Base-by-base conservation (phyloP, 2,329 filamentous ascomycete genomes). In the Nothophoma quercina region DNA sequence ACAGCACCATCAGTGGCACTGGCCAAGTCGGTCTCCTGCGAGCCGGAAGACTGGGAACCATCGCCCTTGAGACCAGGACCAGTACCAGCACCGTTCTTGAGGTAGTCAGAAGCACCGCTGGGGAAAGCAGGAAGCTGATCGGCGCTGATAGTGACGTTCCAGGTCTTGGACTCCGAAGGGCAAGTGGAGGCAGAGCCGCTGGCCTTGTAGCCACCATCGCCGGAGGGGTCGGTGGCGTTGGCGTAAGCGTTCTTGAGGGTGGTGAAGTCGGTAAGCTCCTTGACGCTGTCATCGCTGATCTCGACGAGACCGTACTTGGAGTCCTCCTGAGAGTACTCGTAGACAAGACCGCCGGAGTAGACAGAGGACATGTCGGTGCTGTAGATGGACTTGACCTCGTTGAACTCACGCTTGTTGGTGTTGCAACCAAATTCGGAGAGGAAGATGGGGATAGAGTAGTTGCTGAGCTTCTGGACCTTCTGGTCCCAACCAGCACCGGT, bases 321-420 rank as follows among this genome's bases (percentile, higher is more conserved):
- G 7, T 63, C 91, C 56, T 82, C 81, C 69, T 89, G 79, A 8
- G 89, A 88, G 81, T 96, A 99, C 78, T 98, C 93, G 79, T 97
- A 99, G 75, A 97, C 90, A 30, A 99, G 85, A 74, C 95, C 95
- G 68, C 95, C 95, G 32, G 93, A 97, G 84, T 96, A 98, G 67
- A 97, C 92, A 15, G 75, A 65, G 7, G 88, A 92, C 93, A 98
- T 98, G 55, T 96, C 74, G 16, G 76, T 77, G 76, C 80, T 85
- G 88, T 97, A 98, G 51, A 99, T 82, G 36, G 93, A 82, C 39
- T 77, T 76, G 44, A 97, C 78, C 79, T 97, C 93, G 54, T 86
- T 81, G 69, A 96, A 99, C 69, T 88, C 80, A 65, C 93, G 93
- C 55, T 80, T 85, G 81, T 90, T 92, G 71, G 84, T 88, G 77